phyloP scores from a whole-genome alignment of 2,329 filamentous ascomycete genomes.

The Microascus cirrosus region DNA sequence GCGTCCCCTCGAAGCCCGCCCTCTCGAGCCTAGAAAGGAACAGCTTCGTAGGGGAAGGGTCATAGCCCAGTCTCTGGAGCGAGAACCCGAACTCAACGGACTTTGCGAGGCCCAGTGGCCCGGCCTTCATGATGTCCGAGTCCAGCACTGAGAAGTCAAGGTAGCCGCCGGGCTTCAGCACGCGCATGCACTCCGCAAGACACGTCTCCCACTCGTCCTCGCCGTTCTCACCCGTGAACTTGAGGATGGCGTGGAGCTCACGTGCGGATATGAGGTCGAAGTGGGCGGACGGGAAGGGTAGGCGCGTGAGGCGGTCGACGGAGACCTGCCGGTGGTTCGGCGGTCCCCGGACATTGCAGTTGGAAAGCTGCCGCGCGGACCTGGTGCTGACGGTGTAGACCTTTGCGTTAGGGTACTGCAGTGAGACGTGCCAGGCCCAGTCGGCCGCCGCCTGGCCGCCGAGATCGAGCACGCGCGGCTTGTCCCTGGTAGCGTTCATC shows the following conservation, averaged over 20 bases:
- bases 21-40: constrained; percentile 66
- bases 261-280: constrained; percentile 91
- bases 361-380: constrained; percentile 56
- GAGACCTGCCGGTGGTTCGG: constrained; percentile 77
- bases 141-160: constrained; percentile 87
- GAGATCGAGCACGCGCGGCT: constrained; percentile 69
- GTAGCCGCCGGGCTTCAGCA: constrained; percentile 86
- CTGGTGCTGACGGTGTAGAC: constrained; percentile 81
- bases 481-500: constrained; percentile 26
- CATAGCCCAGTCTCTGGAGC: constrained; percentile 81
- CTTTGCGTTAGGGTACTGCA: constrained; percentile 74
- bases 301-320: constrained; percentile 63
- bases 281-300: constrained; percentile 76
- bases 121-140: constrained; percentile 78
- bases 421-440: constrained; percentile 91
- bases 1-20: constrained; percentile 68
- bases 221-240: constrained; percentile 54
- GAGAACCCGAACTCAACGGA: constrained; percentile 88
- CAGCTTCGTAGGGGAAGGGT: constrained; percentile 68
- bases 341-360: constrained; percentile 69
- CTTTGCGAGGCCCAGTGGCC: constrained; percentile 67
- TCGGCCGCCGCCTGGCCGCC: constrained; percentile 77
- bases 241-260: constrained; percentile 75
- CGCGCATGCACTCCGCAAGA: constrained; percentile 75
- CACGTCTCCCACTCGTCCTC: constrained; percentile 83